Conservation (phyloP, 208 protist genomes). For the Leishmania major region DNA sequence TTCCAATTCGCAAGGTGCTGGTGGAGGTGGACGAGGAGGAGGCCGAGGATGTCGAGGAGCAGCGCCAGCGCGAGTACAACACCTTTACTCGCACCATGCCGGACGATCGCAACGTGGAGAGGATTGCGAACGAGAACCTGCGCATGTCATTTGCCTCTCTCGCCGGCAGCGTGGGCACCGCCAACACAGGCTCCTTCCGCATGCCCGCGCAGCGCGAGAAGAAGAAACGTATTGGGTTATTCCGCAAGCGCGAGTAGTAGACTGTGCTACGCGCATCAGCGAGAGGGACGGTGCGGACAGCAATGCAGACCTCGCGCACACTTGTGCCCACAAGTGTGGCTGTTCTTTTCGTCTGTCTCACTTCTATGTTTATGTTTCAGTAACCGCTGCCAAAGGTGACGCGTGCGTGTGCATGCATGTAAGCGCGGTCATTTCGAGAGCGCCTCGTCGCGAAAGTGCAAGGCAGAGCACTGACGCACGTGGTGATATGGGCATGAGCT, state of each 20-base stretch:
- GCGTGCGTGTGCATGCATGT: not conserved
- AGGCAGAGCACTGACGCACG: not conserved
- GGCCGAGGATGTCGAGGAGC: constrained; percentile 45
- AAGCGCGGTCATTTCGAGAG: not conserved
- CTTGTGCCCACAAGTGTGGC: not conserved
- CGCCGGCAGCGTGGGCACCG: constrained; percentile 63
- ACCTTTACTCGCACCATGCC: constrained; percentile 51
- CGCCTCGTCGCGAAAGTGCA: not conserved
- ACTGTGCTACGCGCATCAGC: not conserved
- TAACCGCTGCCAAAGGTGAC: not conserved
- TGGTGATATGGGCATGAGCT: not conserved
- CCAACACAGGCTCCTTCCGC: constrained; percentile 56
- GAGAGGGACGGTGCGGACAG: not conserved
- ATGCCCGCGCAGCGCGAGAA: constrained; percentile 43
- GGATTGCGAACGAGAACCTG: constrained; percentile 82
- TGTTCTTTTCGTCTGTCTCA: not conserved
- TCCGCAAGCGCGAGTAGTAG: constrained; percentile 25
- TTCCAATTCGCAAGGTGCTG: constrained; percentile 51
- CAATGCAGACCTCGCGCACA: not conserved
- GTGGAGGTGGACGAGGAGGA: constrained; percentile 40
- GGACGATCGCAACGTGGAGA: constrained; percentile 58
- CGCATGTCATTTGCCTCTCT: constrained; percentile 84
- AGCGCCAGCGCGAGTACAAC: constrained; percentile 64
- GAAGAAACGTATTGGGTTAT: constrained; percentile 35
- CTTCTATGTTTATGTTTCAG: not conserved